Base-by-base conservation (phyloP, 768 basidiomycete genomes). In the Tulasnella sp. region DNA sequence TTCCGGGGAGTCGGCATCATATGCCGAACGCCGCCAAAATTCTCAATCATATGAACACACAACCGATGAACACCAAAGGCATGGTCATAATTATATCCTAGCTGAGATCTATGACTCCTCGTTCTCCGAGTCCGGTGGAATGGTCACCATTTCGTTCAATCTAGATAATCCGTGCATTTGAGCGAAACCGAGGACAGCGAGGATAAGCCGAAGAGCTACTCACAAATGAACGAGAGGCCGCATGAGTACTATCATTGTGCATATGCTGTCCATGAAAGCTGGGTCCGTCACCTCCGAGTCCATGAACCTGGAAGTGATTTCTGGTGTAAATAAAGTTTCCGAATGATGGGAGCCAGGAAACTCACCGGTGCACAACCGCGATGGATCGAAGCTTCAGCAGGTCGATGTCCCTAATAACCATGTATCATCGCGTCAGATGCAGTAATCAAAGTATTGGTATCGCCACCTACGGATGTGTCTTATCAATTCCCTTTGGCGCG, bases 401-500 rank as follows among this genome's bases (percentile, higher is more conserved):
- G 69, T 95, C 94, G 64, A 99, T 97, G 68, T 97, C 91, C 70
- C 85, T 88, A 61, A 47, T 52, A 17, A 50, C 5, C 19, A 24
- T 15, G 9, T n/a, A 27, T 21, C 26, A 49, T 26, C 11, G 15
- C 17, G n/a, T 8, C 45, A 23, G 9, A 4, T 51, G 19, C 11
- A 3, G 10, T 13, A 17, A 5, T 44, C 42, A 15, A 4, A 47
- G 26, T 23, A 27, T 42, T 23, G 48, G 32, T 54, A 23, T 7
- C 27, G 17, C 24, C 9, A 66, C 77, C 17, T 58, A 88, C 87
- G 76, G 76, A 68, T 97, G 92, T 29, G 77, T 78, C 71, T 92
- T 98, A 53, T 80, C 80, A 8, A 95, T 73, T 0, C 92, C 94
- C 67, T 96, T 97, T 0, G 94, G 94, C 4, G 92, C 89, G 0